Percentiles rank a stretch among this genome's conserved stretches.
phyloP scores from a whole-genome alignment of 164 flowering plant genomes.

The Chimonanthus salicifolius region DNA sequence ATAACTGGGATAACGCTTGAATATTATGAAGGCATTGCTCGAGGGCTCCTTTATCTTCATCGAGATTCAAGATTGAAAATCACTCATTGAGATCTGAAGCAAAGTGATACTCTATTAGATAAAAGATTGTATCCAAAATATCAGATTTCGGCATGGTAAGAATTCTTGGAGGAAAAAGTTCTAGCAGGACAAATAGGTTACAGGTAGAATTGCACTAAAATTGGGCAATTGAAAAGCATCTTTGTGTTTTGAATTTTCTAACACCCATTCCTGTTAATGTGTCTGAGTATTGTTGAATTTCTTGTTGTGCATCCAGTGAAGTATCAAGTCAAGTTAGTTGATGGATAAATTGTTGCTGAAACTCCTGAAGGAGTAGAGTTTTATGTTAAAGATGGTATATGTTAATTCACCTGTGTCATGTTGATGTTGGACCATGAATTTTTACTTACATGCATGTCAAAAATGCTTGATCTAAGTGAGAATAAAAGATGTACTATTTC shows the following conservation, averaged over 20 bases:
- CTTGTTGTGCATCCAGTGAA: conserved; percentile 41
- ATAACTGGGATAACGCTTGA: too few relatives aligned
- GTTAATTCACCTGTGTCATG: neutral
- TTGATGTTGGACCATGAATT: conserved; percentile 1
- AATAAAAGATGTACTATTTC: neutral
- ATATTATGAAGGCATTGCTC: too few relatives aligned
- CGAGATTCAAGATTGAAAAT: too few relatives aligned
- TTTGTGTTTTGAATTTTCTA: neutral
- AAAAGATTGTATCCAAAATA: too few relatives aligned
- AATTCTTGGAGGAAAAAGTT: too few relatives aligned
- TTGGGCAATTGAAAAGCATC: too few relatives aligned
- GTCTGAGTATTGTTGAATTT: neutral
- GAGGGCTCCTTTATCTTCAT: too few relatives aligned
- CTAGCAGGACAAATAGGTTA: too few relatives aligned
- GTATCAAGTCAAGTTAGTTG: conserved; percentile 38
- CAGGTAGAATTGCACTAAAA: too few relatives aligned
- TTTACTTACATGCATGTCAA: neutral
- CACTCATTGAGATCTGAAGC: too few relatives aligned
- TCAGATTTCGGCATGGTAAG: too few relatives aligned
- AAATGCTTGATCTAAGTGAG: neutral
- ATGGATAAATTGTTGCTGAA: conserved; percentile 51
- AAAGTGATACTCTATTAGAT: too few relatives aligned
- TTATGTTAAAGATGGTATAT: conserved; percentile 59
- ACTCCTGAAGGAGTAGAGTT: conserved; percentile 60
- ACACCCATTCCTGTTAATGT: neutral